These are phyloP conservation scores for Pogostemon cablin DNA, from an alignment of 257 asterid species.

Conservation along the genomic window DNA sequence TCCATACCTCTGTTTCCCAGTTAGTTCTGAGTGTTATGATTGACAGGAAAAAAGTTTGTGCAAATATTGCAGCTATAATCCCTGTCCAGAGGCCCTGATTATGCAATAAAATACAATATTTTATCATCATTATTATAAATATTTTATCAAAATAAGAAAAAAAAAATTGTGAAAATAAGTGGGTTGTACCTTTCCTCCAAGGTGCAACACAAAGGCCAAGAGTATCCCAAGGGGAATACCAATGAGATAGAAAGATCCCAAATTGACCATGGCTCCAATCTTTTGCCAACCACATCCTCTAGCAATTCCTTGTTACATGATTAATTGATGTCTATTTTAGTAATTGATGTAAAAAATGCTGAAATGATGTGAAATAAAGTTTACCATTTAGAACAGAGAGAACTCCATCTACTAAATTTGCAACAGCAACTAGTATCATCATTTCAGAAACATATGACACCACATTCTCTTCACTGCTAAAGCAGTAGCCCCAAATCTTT, in stretches of 20 bases:
- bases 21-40: conserved; percentile 52
- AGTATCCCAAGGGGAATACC: conserved; percentile 62
- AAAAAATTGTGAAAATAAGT: neutral
- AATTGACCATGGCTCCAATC: conserved; percentile 64
- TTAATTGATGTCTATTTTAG: too few relatives aligned
- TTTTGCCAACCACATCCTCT: conserved; percentile 86
- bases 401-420: conserved; percentile 58
- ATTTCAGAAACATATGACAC: conserved; percentile 56
- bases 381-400: conserved; percentile 56
- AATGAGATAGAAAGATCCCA: conserved; percentile 61
- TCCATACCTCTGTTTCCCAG: conserved; percentile 63
- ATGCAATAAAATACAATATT: neutral
- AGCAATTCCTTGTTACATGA: conserved; percentile 44
- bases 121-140: too few relatives aligned
- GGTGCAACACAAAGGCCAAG: conserved; percentile 54
- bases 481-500: conserved; percentile 66
- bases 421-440: conserved; percentile 54
- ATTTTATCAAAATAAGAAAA: neutral
- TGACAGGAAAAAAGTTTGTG: conserved; percentile 55
- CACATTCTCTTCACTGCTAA: conserved; percentile 51
- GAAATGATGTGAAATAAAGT: neutral
- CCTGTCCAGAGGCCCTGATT: conserved; percentile 72
- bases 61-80: conserved; percentile 55
- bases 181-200: conserved; percentile 65
- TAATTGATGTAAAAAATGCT: neutral